Evolutionary conservation across 2,329 filamentous ascomycete species (phyloP).

Genomic region (Aspergillus persii): DNA sequence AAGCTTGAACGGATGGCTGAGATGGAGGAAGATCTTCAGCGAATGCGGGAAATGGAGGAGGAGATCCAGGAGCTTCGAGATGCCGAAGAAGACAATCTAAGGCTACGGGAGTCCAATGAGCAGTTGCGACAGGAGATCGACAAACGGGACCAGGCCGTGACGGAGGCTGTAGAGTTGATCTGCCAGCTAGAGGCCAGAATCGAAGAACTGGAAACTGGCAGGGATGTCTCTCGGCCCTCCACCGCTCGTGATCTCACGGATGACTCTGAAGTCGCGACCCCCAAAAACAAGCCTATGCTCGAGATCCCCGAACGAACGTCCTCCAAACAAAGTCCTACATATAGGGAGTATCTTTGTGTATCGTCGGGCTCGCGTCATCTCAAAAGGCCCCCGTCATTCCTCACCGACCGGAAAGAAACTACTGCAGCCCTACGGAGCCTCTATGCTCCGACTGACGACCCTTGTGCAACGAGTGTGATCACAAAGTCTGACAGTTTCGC

Average conservation of each 20-base stretch:
- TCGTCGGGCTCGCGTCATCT: constrained; percentile 27
- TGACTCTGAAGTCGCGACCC: constrained; percentile 26
- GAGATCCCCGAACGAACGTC: constrained; percentile 42
- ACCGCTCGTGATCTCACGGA: constrained; percentile 26
- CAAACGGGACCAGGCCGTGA: constrained; percentile 41
- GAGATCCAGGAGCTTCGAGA: constrained; percentile 39
- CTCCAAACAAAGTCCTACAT: constrained; percentile 29
- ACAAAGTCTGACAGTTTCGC: constrained; percentile 37
- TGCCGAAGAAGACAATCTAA: constrained; percentile 35
- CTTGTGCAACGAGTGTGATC: constrained; percentile 25
- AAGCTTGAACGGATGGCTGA: constrained; percentile 38
- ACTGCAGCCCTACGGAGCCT: constrained; percentile 41
- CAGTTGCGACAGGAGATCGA: constrained; percentile 38
- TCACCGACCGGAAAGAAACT: constrained; percentile 35
- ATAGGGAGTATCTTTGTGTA: constrained; percentile 16
- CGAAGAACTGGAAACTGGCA: constrained; percentile 30
- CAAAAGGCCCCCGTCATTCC: constrained; percentile 39
- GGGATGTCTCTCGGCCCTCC: constrained; percentile 22
- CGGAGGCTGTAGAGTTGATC: constrained; percentile 44
- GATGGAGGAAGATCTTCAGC: constrained; percentile 35
- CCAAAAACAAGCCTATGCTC: constrained; percentile 25
- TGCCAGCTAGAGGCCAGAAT: constrained; percentile 43
- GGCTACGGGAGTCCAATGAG: constrained; percentile 38
- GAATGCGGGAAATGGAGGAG: constrained; percentile 29
- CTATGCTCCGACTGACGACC: constrained; percentile 31